Base-by-base conservation (phyloP, 768 basidiomycete species). In the Tulasnella sp. region DNA sequence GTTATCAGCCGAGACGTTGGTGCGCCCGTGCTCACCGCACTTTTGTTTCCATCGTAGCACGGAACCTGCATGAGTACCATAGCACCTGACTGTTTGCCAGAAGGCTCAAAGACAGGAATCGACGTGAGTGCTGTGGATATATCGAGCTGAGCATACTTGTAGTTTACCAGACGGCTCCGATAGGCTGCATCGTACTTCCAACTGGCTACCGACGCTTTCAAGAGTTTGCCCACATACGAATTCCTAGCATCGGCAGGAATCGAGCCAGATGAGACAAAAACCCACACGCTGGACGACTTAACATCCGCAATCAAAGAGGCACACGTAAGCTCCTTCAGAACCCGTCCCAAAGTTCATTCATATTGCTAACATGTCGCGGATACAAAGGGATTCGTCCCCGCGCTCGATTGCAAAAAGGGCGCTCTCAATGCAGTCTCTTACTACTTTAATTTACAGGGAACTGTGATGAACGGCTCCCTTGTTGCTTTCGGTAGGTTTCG, bases 381-480 rank as follows among this genome's bases (percentile, higher is more conserved):
- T 54, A 2, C 6, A 28, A 90, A 46, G 89, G 88, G 88, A 28
- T 87, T 88, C 78, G 90, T 88, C 2, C 91, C 91, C 3, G 83
- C 86, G 9, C 83, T 92, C 18, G 85, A 88, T 80, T 92, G 91
- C 84, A 42, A 46, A 18, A 78, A 85, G 6, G 84, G 83, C 31
- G 84, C 64, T 76, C 82, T 92, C 76, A 87, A 85, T 80, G 82
- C 86, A 48, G 90, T 93, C 72, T 88, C 87, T 75, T 93, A 89
- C 89, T 92, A 92, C 84, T 92, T 91, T 69, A 60, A 81, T 44
- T 76, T 81, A 8, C 31, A 77, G 34, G 80, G 93, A 58, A 92
- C 92, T n/a, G 83, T 90, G 41, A 88, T 93, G 75, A 92, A 93
- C 83, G 93, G 93, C 20, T 82, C 82, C 16, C 64, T 69, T 18